Evolutionary conservation across 495 filamentous ascomycete genomes (phyloP).

Genomic region (Cetradonia linearis): DNA sequence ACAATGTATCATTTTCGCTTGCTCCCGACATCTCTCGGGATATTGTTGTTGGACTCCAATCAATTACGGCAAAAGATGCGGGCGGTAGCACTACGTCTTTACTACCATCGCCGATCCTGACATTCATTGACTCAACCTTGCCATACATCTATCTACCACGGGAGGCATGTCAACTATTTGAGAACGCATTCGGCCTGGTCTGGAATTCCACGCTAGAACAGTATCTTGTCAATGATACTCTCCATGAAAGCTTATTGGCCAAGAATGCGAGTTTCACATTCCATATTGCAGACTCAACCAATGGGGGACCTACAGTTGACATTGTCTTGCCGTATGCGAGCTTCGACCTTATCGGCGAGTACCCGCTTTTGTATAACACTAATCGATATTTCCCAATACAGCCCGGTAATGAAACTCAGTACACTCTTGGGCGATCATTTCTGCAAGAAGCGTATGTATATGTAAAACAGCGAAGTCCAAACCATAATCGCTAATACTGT

Average conservation of each 20-base stretch:
- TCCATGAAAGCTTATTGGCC: slow-evolving; percentile 35
- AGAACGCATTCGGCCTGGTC: slow-evolving; percentile 40
- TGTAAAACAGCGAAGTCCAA: background rate
- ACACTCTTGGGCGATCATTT: slow-evolving; percentile 45
- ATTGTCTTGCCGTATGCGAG: slow-evolving; percentile 44
- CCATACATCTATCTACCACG: slow-evolving; percentile 46
- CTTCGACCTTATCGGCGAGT: slow-evolving; percentile 39
- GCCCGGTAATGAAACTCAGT: slow-evolving; percentile 39
- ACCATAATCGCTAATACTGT: background rate
- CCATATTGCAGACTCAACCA: slow-evolving; percentile 34
- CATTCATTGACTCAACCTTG: slow-evolving; percentile 45
- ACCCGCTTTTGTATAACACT: slow-evolving; percentile 27
- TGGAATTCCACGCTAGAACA: slow-evolving; percentile 34
- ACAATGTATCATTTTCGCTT: slow-evolving; percentile 40
- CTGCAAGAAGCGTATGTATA: slow-evolving; percentile 41
- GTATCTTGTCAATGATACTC: slow-evolving; percentile 41
- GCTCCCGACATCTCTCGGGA: slow-evolving; percentile 41
- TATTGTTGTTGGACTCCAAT: slow-evolving; percentile 40
- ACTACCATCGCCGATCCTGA: slow-evolving; percentile 21
- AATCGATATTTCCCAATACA: slow-evolving; percentile 45
- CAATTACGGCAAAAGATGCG: slow-evolving; percentile 32
- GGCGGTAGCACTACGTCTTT: slow-evolving; percentile 1
- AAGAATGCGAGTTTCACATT: slow-evolving; percentile 41
- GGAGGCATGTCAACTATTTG: slow-evolving; percentile 43
- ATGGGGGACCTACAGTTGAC: slow-evolving; percentile 34